These are phyloP conservation scores for Cercospora nicotianae DNA, from an alignment of 2,329 filamentous ascomycete species.

Conservation along the genomic window DNA sequence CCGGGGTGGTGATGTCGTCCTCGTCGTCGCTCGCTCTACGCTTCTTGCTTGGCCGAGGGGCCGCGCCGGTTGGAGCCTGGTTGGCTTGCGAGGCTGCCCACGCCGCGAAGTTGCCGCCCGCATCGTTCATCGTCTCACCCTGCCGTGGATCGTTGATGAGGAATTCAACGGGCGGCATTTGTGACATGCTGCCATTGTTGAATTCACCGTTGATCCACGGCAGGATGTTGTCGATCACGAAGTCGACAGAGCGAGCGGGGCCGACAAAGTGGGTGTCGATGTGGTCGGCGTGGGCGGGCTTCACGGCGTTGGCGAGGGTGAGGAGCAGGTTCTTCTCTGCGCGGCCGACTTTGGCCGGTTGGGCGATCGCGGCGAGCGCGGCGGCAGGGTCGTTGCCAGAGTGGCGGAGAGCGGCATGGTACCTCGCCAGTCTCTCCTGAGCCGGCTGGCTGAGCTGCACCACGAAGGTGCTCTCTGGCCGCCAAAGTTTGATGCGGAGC, in stretches of 20 bases:
- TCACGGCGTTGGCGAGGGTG: constrained; percentile 21
- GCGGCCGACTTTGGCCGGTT: constrained; percentile 18
- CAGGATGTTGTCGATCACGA: constrained; percentile 28
- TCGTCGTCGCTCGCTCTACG: constrained; percentile 2
- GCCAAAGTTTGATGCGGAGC: constrained; percentile 34
- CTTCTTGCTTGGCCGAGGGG: neutral
- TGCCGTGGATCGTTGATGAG: constrained; percentile 27
- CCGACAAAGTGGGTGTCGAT: constrained; percentile 28
- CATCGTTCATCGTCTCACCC: constrained; percentile 28
- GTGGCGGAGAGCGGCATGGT: constrained; percentile 26
- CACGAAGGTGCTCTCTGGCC: constrained; percentile 34
- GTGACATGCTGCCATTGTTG: constrained; percentile 21
- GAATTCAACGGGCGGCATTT: constrained; percentile 38
- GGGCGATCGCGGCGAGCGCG: constrained; percentile 19
- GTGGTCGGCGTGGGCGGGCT: constrained; percentile 27
- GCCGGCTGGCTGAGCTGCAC: constrained; percentile 33
- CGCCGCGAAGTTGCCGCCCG: constrained; percentile 29
- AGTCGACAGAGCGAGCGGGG: constrained; percentile 23
- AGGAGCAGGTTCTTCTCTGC: constrained; percentile 13
- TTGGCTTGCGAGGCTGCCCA: constrained; percentile 21
- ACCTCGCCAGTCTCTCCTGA: constrained; percentile 27
- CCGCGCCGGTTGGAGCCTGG: neutral
- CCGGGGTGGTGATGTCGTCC: neutral
- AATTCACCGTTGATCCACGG: constrained; percentile 29
- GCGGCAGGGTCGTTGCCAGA: constrained; percentile 24